Conservation (phyloP, 2,329 filamentous ascomycete genomes). For the Arthroderma uncinatum region DNA sequence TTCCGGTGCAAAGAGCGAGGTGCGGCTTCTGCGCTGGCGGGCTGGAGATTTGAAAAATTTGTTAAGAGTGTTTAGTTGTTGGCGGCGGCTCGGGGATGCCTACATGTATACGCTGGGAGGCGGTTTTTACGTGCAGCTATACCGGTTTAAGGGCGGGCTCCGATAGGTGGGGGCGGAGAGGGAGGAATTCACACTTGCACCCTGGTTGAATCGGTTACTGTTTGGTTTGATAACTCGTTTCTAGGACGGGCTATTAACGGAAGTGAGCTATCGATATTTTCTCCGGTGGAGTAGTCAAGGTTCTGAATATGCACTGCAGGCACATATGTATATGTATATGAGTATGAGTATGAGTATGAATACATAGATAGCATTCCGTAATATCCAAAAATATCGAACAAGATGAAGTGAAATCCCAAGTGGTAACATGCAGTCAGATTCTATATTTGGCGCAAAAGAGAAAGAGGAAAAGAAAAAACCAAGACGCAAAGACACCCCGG, state of each 20-base stretch:
- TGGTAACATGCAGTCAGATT: not conserved
- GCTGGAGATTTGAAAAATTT: too few species aligned
- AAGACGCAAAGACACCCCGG: too few species aligned
- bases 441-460: constrained; percentile 1
- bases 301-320: not conserved
- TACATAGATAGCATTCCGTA: not conserved
- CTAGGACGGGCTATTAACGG: not conserved
- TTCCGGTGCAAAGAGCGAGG: not conserved
- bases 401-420: not conserved
- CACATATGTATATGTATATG: not conserved
- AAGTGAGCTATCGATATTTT: not conserved
- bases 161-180: too few species aligned
- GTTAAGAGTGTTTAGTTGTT: too few species aligned
- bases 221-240: not conserved
- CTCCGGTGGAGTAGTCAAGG: not conserved
- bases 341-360: not conserved
- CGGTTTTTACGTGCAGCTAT: too few species aligned
- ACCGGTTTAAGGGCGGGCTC: too few species aligned
- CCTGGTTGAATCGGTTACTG: not conserved
- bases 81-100: too few species aligned
- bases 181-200: too few species aligned
- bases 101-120: too few species aligned
- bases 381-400: too few species aligned
- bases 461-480: not conserved
- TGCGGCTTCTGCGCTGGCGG: too few species aligned